Evolutionary conservation across 225 moss, liverwort and hornwort species (phyloP).

Genomic region (Neckera pumila): DNA sequence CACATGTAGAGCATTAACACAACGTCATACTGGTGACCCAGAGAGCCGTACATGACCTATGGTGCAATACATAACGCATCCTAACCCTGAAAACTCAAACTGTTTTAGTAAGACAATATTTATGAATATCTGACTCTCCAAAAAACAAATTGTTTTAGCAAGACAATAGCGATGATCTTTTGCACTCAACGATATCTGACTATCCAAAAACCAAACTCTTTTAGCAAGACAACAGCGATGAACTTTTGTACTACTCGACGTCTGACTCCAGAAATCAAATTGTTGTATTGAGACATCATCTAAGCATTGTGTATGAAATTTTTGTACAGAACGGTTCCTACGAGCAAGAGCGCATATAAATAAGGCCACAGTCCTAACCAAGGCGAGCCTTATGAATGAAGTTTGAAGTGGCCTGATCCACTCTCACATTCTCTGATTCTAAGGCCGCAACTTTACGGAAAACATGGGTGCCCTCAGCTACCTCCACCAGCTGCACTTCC

Average conservation of each 20-base stretch:
- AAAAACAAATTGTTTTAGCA: neutral
- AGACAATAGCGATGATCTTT: neutral
- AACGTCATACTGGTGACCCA: neutral
- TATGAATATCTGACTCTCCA: neutral
- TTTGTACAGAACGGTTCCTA: neutral
- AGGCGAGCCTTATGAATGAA: constrained; percentile 2
- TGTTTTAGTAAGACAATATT: too few relatives aligned
- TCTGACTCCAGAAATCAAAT: neutral
- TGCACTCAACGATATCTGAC: neutral
- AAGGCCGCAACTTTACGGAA: constrained; percentile 10
- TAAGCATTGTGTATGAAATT: neutral
- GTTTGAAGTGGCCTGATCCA: constrained; percentile 13
- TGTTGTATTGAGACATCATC: neutral
- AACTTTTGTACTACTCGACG: neutral
- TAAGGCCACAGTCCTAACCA: neutral
- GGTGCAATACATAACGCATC: too few relatives aligned
- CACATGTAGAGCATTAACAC: neutral
- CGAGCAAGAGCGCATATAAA: neutral
- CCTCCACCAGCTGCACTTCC: constrained; percentile 30
- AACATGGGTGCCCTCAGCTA: constrained; percentile 17
- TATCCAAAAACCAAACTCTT: neutral
- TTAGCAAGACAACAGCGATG: neutral
- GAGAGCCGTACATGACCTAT: too few relatives aligned
- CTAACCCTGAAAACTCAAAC: neutral
- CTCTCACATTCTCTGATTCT: constrained; percentile 30